These are phyloP conservation scores for Candida vaughaniae DNA, from an alignment of 805 yeast species.

Conservation along the genomic window DNA sequence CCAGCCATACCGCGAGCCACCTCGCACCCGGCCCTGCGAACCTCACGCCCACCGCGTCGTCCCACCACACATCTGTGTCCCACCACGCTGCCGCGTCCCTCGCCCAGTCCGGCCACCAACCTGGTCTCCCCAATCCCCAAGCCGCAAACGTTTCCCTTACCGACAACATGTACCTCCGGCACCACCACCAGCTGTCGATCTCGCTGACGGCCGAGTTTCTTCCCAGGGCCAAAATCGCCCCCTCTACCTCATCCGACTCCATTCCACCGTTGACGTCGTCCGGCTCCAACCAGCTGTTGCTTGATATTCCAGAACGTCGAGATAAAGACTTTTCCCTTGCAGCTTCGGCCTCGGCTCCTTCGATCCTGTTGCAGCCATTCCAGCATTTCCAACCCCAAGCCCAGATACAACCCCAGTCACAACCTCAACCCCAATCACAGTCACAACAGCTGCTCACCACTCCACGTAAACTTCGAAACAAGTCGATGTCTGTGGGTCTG, in stretches of 20 bases:
- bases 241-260: slow-evolving; percentile 27
- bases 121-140: neutral
- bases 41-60: neutral
- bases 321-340: neutral
- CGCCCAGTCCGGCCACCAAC: neutral
- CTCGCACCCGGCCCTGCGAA: neutral
- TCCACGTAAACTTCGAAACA: slow-evolving; percentile 34
- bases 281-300: slow-evolving; percentile 26
- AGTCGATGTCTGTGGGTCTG: slow-evolving; percentile 29
- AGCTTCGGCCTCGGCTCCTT: too few species aligned
- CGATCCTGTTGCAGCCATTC: too few species aligned
- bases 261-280: slow-evolving; percentile 37
- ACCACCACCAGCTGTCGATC: slow-evolving; percentile 12
- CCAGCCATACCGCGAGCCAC: too few species aligned
- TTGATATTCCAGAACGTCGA: neutral
- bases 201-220: slow-evolving; percentile 6
- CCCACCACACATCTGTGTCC: too few species aligned
- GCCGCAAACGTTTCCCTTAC: slow-evolving; percentile 7
- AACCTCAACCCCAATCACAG: too few species aligned
- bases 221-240: slow-evolving; percentile 8
- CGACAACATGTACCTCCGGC: slow-evolving; percentile 12
- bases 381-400: too few species aligned
- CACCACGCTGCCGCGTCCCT: too few species aligned
- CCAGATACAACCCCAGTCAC: too few species aligned
- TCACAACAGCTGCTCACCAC: slow-evolving; percentile 23